phyloP scores from a whole-genome alignment of 2,329 filamentous ascomycete species.

The Neoscytalidium dimidiatum region DNA sequence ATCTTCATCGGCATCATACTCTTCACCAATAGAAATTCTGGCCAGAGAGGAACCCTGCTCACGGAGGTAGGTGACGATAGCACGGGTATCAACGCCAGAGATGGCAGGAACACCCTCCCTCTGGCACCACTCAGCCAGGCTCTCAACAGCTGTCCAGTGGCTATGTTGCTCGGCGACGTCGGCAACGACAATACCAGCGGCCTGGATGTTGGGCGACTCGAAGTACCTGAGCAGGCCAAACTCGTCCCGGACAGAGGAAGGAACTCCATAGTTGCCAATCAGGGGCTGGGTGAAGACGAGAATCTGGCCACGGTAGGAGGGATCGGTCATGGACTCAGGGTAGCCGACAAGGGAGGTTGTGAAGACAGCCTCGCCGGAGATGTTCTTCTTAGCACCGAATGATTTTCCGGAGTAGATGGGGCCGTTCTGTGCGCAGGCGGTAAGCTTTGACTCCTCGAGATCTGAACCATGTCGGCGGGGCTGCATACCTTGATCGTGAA shows the following conservation, averaged over 20 bases:
- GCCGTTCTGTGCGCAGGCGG: slow-evolving; percentile 64
- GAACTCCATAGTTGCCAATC: slow-evolving; percentile 98
- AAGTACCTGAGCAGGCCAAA: slow-evolving; percentile 96
- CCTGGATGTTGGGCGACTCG: slow-evolving; percentile 96
- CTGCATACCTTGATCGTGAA: slow-evolving; percentile 85
- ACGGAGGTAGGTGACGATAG: slow-evolving; percentile 91
- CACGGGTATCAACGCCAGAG: slow-evolving; percentile 94
- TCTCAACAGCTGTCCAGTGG: slow-evolving; percentile 98
- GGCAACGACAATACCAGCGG: slow-evolving; percentile 90
- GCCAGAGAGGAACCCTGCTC: slow-evolving; percentile 96
- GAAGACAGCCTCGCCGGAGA: slow-evolving; percentile 97
- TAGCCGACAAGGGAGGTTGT: slow-evolving; percentile 97
- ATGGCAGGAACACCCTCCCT: slow-evolving; percentile 95
- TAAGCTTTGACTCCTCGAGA: slow-evolving; percentile 7
- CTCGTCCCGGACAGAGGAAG: slow-evolving; percentile 79
- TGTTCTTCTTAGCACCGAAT: slow-evolving; percentile 94
- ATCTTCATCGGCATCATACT: slow-evolving; percentile 98
- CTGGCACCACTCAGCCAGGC: slow-evolving; percentile 89
- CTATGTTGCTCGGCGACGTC: slow-evolving; percentile 93
- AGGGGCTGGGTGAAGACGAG: slow-evolving; percentile 97
- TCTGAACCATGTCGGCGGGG: neutral
- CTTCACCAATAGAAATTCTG: slow-evolving; percentile 90
- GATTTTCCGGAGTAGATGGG: slow-evolving; percentile 95
- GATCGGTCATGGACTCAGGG: slow-evolving; percentile 79
- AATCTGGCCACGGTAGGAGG: slow-evolving; percentile 81